Conservation (phyloP, 208 protist species). For the Trypanosoma grayi region DNA sequence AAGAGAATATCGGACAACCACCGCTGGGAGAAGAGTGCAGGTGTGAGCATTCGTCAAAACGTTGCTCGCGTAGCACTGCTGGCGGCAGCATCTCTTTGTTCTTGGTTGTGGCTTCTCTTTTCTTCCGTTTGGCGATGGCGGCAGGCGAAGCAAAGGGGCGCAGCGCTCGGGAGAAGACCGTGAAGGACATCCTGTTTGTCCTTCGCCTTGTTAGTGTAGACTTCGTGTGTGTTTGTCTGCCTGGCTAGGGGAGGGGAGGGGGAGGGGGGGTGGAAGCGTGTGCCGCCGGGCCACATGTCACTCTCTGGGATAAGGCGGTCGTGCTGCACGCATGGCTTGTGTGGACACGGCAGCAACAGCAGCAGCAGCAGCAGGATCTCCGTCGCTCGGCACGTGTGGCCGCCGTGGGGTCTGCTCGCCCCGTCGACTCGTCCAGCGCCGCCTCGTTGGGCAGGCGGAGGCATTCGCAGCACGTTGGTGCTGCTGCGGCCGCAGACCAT, state of each 20-base stretch:
- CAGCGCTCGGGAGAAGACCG: too few species aligned
- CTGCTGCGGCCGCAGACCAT: conserved; percentile 58
- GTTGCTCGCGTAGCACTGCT: neutral
- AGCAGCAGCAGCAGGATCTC: neutral
- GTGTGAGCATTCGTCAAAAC: neutral
- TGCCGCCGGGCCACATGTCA: too few species aligned
- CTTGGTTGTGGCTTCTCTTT: too few species aligned
- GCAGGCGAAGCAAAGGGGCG: too few species aligned
- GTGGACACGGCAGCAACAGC: neutral
- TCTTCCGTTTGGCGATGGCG: conserved; percentile 24
- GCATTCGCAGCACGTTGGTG: conserved; percentile 26
- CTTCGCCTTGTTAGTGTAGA: too few species aligned
- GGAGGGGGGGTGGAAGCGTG: neutral
- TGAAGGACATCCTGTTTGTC: too few species aligned
- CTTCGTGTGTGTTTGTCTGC: neutral
- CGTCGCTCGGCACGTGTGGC: neutral
- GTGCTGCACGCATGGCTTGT: conserved; percentile 11
- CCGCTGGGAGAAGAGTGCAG: too few species aligned
- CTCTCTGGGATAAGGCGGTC: too few species aligned
- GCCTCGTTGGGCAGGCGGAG: too few species aligned
- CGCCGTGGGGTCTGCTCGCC: neutral
- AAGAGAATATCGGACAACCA: too few species aligned
- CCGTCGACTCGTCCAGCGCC: neutral
- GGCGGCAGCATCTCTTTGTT: neutral
- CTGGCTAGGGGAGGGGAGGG: neutral